These are phyloP conservation scores for Vitis amurensis DNA, from an alignment of 164 flowering plant species.

Conservation along the genomic window DNA sequence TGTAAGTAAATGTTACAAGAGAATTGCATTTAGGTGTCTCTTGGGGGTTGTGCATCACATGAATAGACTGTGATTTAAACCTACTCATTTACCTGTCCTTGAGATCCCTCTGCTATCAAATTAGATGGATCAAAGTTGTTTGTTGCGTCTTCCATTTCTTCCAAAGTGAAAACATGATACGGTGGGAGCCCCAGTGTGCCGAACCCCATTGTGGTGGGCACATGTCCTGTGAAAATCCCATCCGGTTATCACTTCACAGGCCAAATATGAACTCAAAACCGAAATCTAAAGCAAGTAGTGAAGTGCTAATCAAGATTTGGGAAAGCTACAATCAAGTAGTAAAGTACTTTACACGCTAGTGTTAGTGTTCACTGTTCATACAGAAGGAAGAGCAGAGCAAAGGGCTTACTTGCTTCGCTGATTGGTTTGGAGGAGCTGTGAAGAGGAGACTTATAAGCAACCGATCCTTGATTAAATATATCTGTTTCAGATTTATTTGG, in stretches of 20 bases:
- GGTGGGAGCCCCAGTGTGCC: conserved; percentile 62
- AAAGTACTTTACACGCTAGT: too few relatives aligned
- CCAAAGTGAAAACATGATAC: conserved; percentile 60
- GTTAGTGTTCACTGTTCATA: too few relatives aligned
- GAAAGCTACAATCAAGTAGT: too few relatives aligned
- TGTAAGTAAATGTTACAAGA: conserved; percentile 23
- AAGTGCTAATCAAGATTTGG: too few relatives aligned
- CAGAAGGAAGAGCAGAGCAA: background rate
- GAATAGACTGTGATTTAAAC: background rate
- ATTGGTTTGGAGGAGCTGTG: conserved; percentile 33
- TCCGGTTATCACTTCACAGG: background rate
- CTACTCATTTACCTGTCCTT: conserved; percentile 58
- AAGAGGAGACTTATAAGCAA: conserved; percentile 32
- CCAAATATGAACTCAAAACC: background rate
- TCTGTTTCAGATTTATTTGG: conserved; percentile 12
- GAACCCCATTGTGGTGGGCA: conserved; percentile 50
- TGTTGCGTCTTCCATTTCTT: conserved; percentile 86
- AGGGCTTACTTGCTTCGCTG: conserved; percentile 51
- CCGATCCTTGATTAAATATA: conserved; percentile 25
- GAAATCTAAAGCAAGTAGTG: too few relatives aligned
- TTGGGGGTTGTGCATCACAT: too few relatives aligned
- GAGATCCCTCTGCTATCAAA: conserved; percentile 64
- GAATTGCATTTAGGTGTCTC: background rate
- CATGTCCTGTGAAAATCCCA: conserved; percentile 40
- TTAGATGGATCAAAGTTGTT: conserved; percentile 64